Percentiles rank a stretch among this genome's conserved stretches.
phyloP scores from a whole-genome alignment of 179 eudicot species.

The Spergularia azorica region DNA sequence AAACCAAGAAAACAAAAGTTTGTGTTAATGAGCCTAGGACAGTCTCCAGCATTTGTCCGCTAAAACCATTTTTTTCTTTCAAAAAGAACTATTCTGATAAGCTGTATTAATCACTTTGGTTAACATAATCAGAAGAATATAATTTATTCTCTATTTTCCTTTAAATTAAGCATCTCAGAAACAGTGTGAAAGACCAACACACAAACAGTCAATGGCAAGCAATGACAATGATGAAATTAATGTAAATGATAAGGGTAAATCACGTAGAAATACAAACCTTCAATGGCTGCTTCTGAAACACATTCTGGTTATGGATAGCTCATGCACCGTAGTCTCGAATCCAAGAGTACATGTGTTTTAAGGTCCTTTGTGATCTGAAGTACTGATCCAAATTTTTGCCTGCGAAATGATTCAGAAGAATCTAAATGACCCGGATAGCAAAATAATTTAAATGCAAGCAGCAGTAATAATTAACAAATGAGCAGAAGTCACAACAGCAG shows the following conservation, averaged over 20 bases:
- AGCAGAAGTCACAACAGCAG: not conserved
- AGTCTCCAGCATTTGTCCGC: too few species aligned
- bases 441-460: not conserved
- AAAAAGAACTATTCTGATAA: too few species aligned
- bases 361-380: slow-evolving; percentile 1
- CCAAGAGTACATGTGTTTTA: not conserved
- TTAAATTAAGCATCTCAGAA: not conserved
- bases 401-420: not conserved
- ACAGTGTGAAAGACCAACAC: not conserved
- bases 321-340: not conserved
- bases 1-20: too few species aligned
- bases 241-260: not conserved
- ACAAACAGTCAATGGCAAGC: not conserved
- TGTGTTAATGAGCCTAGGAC: too few species aligned
- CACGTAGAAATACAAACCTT: not conserved
- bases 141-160: too few species aligned
- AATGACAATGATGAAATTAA: not conserved
- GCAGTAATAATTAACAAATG: not conserved
- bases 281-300: slow-evolving; percentile 6
- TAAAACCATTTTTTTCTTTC: too few species aligned
- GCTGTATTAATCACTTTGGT: too few species aligned
- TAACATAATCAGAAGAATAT: too few species aligned
- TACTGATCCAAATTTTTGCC: not conserved
- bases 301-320: not conserved
- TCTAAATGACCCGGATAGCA: not conserved